phyloP scores from a whole-genome alignment of 345 rosid species.

The Excoecaria cochinchinensis region DNA sequence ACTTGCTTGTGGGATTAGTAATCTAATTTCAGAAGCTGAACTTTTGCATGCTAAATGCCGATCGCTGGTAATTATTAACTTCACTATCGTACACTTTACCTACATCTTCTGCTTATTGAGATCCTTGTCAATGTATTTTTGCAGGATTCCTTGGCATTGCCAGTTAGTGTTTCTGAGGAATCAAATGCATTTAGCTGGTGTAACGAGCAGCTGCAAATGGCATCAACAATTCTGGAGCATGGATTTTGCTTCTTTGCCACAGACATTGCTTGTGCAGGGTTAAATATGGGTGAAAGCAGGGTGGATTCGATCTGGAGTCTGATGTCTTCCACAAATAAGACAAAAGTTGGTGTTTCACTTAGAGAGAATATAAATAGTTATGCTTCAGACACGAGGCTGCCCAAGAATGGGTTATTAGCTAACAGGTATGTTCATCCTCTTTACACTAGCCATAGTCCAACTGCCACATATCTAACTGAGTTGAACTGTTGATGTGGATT shows the following conservation, averaged over 20 bases:
- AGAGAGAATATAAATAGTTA: conserved; percentile 26
- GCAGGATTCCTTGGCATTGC: conserved; percentile 56
- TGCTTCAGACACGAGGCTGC: conserved; percentile 29
- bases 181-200: conserved; percentile 41
- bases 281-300: conserved; percentile 24
- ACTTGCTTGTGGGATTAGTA: conserved; percentile 52
- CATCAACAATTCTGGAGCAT: conserved; percentile 48
- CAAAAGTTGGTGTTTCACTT: conserved; percentile 30
- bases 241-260: conserved; percentile 59
- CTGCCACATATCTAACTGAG: background rate
- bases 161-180: conserved; percentile 37
- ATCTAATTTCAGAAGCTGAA: conserved; percentile 77
- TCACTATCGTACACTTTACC: background rate
- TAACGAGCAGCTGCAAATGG: conserved; percentile 56
- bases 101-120: conserved; percentile 7
- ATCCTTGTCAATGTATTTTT: conserved; percentile 21
- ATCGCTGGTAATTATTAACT: conserved; percentile 35
- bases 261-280: conserved; percentile 41
- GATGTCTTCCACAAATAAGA: conserved; percentile 30
- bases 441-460: background rate
- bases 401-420: conserved; percentile 19
- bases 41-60: conserved; percentile 48
- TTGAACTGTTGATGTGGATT: conserved; percentile 7
- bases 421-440: conserved; percentile 34
- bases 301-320: conserved; percentile 37